Base-by-base conservation (phyloP, 352 stramenopile genomes). In the Saprolegnia parasitica region DNA sequence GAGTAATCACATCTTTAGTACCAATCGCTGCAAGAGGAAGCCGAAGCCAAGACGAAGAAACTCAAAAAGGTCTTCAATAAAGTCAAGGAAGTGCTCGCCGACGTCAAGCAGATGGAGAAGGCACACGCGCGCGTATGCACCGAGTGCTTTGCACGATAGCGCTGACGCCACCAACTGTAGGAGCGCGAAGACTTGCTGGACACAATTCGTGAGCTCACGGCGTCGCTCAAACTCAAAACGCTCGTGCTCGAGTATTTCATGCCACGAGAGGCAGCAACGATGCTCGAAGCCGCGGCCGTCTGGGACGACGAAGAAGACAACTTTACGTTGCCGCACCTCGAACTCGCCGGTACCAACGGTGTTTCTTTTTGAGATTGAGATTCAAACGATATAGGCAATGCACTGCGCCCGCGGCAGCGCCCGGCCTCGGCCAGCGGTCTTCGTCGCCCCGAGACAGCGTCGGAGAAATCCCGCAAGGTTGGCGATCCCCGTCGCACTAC, bases 151-250 rank as follows among this genome's bases (percentile, higher is more conserved):
- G 10, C 20, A 65, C 18, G 68, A 9, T 13, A 24, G 23, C 39
- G 37, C 24, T 8, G 47, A 8, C 8, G 8, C 15, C 32, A 39
- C 32, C 8, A 16, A 61, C 76, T 89, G 68, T 70, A 71, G 39
- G 96, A 99, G 74, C 87, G 93, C 35, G 90, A 97, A 70, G 93
- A 98, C 71, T 96, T 98, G 85, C 83, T 98, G n/a, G 91, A 98
- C 56, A 96, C 90, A 4, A 96, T 99, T 40, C 86, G 96, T 10
- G 88, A 98, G 71, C 81, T 98, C 45, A 96, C 89, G 21, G 93
- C 84, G 15, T 91, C 98, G 65, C 74, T 98, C 60, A 98, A 99
- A 80, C 82, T 99, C 23, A 98, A 98, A 76, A 81, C 96, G 55
- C 81, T 98, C 5, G 73, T 98, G 35, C 80, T 98, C 20, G 81